Conservation (phyloP, 2,329 filamentous ascomycete species). For the Fusarium armeniacum region DNA sequence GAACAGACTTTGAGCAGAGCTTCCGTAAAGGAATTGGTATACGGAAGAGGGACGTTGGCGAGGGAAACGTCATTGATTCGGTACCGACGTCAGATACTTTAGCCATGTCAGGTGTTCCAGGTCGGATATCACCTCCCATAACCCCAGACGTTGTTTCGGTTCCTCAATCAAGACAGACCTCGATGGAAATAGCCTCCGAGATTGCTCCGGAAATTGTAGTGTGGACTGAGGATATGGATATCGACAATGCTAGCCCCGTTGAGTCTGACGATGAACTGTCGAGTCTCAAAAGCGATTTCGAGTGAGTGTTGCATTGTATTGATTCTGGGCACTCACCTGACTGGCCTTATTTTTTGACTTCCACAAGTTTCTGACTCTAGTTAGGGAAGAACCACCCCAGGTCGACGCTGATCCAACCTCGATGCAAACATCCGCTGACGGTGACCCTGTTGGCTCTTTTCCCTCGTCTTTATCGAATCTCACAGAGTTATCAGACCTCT, state of each 20-base stretch:
- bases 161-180: constrained; percentile 53
- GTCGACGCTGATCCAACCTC: constrained; percentile 37
- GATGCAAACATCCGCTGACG: constrained; percentile 32
- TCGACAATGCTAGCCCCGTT: constrained; percentile 37
- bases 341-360: constrained; percentile 8
- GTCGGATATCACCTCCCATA: constrained; percentile 50
- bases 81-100: constrained; percentile 46
- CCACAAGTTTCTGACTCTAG: constrained; percentile 25
- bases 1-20: constrained; percentile 43
- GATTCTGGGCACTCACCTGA: neutral
- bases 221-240: constrained; percentile 60
- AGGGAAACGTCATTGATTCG: constrained; percentile 46
- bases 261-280: constrained; percentile 48
- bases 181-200: constrained; percentile 54
- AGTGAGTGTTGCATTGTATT: constrained; percentile 48
- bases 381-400: constrained; percentile 44
- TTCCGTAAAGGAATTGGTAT: constrained; percentile 42
- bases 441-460: constrained; percentile 58
- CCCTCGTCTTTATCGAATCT: constrained; percentile 67
- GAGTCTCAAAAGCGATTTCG: constrained; percentile 40
- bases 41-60: constrained; percentile 44
- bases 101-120: constrained; percentile 47
- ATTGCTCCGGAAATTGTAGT: constrained; percentile 61
- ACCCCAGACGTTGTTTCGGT: constrained; percentile 45
- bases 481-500: constrained; percentile 69